A percentile compares a stretch with the other conserved stretches of the same genome.
Conservation (phyloP, 305 asterid species). For the Fraxinus angustifolia region DNA sequence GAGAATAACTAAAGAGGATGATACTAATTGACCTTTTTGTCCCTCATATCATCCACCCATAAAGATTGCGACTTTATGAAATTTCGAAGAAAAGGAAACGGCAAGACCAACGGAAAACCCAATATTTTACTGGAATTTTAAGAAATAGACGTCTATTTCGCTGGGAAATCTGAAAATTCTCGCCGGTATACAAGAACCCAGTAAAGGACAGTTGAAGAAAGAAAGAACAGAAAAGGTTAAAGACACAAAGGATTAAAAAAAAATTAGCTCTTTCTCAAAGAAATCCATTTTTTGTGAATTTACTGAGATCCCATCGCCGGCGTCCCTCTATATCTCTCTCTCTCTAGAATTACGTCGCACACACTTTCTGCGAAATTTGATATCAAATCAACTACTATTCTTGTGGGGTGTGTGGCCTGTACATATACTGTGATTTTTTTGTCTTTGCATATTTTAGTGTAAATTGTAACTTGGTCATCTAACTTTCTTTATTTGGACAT, state of each 20-base stretch:
- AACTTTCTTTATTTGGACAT: not conserved
- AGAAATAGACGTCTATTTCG: constrained; percentile 21
- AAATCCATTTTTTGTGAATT: constrained; percentile 25
- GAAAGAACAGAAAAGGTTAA: not conserved
- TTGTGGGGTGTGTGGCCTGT: not conserved
- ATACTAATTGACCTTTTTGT: constrained; percentile 26
- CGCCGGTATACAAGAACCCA: constrained; percentile 14
- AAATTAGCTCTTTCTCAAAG: constrained; percentile 19
- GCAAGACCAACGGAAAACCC: constrained; percentile 22
- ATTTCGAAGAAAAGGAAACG: constrained; percentile 24
- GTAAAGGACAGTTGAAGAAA: not conserved
- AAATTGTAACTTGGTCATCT: not conserved
- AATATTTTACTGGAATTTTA: constrained; percentile 21
- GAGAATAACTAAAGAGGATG: constrained; percentile 26
- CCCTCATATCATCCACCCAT: constrained; percentile 22
- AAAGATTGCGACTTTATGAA: constrained; percentile 24
- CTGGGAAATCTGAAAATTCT: constrained; percentile 19
- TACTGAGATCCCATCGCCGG: not conserved
- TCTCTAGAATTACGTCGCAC: constrained; percentile 16
- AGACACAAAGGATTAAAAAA: not conserved
- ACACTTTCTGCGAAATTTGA: constrained; percentile 5
- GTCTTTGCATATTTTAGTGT: not conserved
- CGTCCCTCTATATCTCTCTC: not conserved
- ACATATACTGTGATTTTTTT: not conserved
- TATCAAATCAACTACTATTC: not conserved